Percentiles rank a stretch among this genome's conserved stretches.
Evolutionary conservation across 805 yeast species (phyloP).

Genomic region (Candida insectorum): DNA sequence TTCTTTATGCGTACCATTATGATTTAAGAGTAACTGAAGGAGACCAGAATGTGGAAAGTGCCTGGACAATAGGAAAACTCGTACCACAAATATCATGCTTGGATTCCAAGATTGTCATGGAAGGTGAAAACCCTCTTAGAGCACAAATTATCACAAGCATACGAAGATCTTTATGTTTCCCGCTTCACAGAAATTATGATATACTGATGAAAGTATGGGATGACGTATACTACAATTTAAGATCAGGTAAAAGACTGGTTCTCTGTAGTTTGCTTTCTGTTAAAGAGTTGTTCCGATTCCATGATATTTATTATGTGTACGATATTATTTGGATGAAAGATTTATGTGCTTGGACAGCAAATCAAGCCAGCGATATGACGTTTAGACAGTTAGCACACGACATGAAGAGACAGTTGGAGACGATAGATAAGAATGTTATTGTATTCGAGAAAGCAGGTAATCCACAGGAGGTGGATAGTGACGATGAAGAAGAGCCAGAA

Average conservation of each 20-base stretch:
- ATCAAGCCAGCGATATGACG: constrained; percentile 52
- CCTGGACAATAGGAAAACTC: constrained; percentile 90
- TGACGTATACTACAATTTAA: constrained; percentile 62
- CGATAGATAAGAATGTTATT: constrained; percentile 43
- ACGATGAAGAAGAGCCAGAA: constrained; percentile 11
- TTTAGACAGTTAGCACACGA: constrained; percentile 68
- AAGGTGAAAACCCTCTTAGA: constrained; percentile 37
- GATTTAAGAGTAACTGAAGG: constrained; percentile 74
- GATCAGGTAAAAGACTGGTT: constrained; percentile 67
- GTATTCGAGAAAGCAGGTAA: constrained; percentile 49
- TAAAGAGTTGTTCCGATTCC: constrained; percentile 74
- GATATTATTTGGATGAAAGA: constrained; percentile 76
- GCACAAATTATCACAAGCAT: constrained; percentile 59
- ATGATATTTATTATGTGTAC: constrained; percentile 82
- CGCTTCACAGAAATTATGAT: constrained; percentile 70
- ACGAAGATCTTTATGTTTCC: constrained; percentile 74
- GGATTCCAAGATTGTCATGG: constrained; percentile 52
- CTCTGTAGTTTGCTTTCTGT: constrained; percentile 57
- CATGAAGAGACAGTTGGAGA: constrained; percentile 41
- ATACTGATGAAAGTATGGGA: constrained; percentile 65
- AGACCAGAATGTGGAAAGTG: constrained; percentile 75
- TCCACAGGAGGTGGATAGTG: constrained; percentile 9
- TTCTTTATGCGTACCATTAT: constrained; percentile 71
- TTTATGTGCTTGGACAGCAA: constrained; percentile 68
- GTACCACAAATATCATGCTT: constrained; percentile 74